Evolutionary conservation across 306 rosid genomes (phyloP), one percentile per base, ranked within the genome.

Genomic region (Ormosia semicastrata): DNA sequence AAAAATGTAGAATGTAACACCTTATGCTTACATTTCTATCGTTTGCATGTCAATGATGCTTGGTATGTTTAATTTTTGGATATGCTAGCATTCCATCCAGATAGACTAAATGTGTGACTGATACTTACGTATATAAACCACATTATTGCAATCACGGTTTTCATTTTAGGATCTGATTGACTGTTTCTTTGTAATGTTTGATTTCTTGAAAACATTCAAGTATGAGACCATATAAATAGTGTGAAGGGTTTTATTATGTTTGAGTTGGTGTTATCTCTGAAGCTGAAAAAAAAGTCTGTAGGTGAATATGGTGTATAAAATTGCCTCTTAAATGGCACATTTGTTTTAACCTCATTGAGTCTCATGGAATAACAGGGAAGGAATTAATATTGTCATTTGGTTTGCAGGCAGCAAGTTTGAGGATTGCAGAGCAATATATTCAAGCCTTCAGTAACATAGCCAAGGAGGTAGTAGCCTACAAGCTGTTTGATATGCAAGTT

Each of bases 381-480:
- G 13, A 78, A 77, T 74, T 85, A 52, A 84, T 53, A 29, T 73
- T 83, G 37, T 80, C 67, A 66, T 83, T 34, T 85, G 80, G 46
- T 70, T 85, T 87, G 85, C 93, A 95, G 99, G 99, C 98, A 17
- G 99, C 99, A 54, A 90, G 92, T 82, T 86, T 95, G 88, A 90
- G 94, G 80, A 83, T 95, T 41, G 99, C 98, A 30, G 99, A 95
- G 88, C 97, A 93, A 83, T 95, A 95, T 78, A 86, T 95, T 68
- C 87, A 85, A 59, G 98, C 99, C 83, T 95, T 95, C 63, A 52
- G 97, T 76, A 95, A 92, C 73, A 87, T 95, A 69, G 99, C 99
- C 44, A 93, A 95, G 87, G 87, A 95, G 98, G 99, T 95, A 83
- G 83, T 39, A 73, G 30, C 75, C 58, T 66, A n/a, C 56, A 15